Evolutionary conservation across 2,329 filamentous ascomycete genomes (phyloP).

Genomic region (Colletotrichum destructivum): DNA sequence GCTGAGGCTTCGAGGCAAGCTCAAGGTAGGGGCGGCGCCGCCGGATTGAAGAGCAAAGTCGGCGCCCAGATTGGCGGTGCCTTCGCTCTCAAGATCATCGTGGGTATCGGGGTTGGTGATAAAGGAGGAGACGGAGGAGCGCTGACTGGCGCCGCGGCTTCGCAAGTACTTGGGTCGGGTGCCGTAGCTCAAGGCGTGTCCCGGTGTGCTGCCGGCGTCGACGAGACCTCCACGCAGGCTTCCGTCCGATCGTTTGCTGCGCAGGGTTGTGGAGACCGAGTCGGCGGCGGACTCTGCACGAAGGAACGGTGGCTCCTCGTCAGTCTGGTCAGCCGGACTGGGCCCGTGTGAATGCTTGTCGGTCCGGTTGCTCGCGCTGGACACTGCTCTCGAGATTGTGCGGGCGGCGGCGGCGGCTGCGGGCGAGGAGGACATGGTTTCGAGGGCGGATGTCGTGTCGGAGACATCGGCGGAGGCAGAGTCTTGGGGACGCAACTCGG

Average conservation of each 20-base stretch:
- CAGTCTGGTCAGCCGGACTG: constrained; percentile 44
- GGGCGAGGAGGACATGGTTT: constrained; percentile 70
- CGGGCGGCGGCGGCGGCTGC: constrained; percentile 69
- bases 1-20: constrained; percentile 65
- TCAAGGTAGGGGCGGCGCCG: constrained; percentile 75
- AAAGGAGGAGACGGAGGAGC: constrained; percentile 74
- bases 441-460: constrained; percentile 66
- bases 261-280: constrained; percentile 46
- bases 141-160: constrained; percentile 70
- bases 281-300: constrained; percentile 49
- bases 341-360: constrained; percentile 47
- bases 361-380: constrained; percentile 56
- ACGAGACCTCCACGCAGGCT: constrained; percentile 50
- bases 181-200: constrained; percentile 62
- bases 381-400: constrained; percentile 67
- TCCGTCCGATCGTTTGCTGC: constrained; percentile 52
- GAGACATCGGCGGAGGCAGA: constrained; percentile 50
- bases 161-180: constrained; percentile 70
- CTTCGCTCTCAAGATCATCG: constrained; percentile 80
- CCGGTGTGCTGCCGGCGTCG: constrained; percentile 64
- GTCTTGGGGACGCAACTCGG: constrained; percentile 43
- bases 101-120: constrained; percentile 67
- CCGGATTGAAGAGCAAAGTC: constrained; percentile 90
- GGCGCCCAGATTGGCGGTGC: constrained; percentile 75
- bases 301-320: constrained; percentile 48